These are phyloP conservation scores for Solanum medicagineum DNA, from an alignment of 257 asterid genomes.

Conservation along the genomic window DNA sequence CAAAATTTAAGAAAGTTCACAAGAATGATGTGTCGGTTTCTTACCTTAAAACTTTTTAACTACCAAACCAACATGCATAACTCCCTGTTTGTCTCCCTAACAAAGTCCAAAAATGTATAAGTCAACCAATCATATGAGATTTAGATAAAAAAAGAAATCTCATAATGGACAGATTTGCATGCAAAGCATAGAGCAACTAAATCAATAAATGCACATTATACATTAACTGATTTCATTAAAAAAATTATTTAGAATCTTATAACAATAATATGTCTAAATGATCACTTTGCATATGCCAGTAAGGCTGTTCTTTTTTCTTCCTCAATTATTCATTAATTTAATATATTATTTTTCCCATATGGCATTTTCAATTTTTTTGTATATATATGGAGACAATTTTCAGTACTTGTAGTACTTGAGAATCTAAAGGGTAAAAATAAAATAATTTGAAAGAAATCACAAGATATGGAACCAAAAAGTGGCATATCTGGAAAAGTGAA, in stretches of 20 bases:
- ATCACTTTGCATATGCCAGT: slow-evolving; percentile 48
- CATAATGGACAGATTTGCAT: neutral
- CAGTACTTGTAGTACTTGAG: neutral
- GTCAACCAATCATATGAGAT: slow-evolving; percentile 33
- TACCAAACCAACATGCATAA: slow-evolving; percentile 58
- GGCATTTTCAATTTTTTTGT: neutral
- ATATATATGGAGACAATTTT: neutral
- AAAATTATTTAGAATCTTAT: slow-evolving; percentile 11
- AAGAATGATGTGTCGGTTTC: neutral
- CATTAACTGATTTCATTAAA: slow-evolving; percentile 15
- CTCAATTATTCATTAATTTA: neutral
- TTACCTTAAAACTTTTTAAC: neutral
- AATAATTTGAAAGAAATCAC: neutral
- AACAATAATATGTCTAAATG: slow-evolving; percentile 18
- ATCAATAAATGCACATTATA: slow-evolving; percentile 12
- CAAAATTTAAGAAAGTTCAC: neutral
- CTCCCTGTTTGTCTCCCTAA: slow-evolving; percentile 49
- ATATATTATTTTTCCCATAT: neutral
- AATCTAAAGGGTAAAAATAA: neutral
- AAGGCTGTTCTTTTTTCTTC: neutral
- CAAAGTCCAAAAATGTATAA: slow-evolving; percentile 37
- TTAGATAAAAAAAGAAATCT: slow-evolving; percentile 10
- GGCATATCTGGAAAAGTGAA: slow-evolving; percentile 40
- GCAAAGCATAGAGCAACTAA: neutral
- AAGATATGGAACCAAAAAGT: slow-evolving; percentile 32